Base-by-base conservation (phyloP, 1,284 basidiomycete species). In the Apiotrichum sp. region DNA sequence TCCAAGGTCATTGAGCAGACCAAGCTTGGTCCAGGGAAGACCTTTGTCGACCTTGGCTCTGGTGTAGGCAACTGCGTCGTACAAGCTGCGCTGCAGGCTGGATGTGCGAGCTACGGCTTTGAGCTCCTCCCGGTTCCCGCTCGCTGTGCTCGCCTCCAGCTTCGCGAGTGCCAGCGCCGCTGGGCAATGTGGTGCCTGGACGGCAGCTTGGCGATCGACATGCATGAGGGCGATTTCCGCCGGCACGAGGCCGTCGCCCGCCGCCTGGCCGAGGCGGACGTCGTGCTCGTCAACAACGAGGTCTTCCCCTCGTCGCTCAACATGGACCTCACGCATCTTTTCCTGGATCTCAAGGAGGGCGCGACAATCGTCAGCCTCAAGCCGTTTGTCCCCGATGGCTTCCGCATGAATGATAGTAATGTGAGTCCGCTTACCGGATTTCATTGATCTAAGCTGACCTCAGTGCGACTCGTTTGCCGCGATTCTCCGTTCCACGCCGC, bases 231-330 rank as follows among this genome's bases (percentile, higher is more conserved):
- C 1, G 80, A 83, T 63, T 82, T 83, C 62, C 72, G 76, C 51
- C 67, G 71, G 5, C 62, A 76, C 29, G 56, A 56, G 13, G 65
- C 63, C 34, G 73, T 72, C 32, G 75, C 58, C 3, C 71, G 61
- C 14, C 65, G 75, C 22, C 60, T 81, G 29, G 63, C 69, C 31
- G 64, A 73, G 33, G 80, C 81, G 1, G 80, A 82, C 65, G 77
- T 82, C 0, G 77, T 83, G 63, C 68, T 82, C 42, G 80, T 81
- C 58, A 83, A 83, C 70, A 82, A 82, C 63, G 79, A 79, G 59
- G 80, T 79, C 4, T 80, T 80, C 68, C 77, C 80, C 1, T 77
- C 81, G 0, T 62, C 70, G 3, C 76, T 81, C 10, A 83, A 82
- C 66, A 77, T 79, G 36, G 73, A 77, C 31, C 73, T 83, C 13